Conservation (phyloP, 129 eudicot species). For the Erigeron canadensis region DNA sequence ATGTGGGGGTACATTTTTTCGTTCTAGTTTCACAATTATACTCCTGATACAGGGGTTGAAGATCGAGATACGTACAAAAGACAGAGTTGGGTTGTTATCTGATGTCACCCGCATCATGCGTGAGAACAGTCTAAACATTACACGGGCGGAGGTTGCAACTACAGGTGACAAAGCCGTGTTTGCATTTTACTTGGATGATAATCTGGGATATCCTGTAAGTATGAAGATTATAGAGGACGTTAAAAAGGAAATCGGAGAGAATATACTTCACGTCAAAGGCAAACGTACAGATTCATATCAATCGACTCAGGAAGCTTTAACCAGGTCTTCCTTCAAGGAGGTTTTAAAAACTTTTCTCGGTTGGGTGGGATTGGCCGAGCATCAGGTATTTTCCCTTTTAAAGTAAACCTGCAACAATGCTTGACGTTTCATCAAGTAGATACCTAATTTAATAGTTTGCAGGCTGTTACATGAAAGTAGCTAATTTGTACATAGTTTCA, state of each 20-base stretch:
- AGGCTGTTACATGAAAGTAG: no score
- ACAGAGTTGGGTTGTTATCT: slow-evolving; percentile 78
- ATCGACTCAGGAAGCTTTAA: neutral
- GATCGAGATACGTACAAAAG: slow-evolving; percentile 87
- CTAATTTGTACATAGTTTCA: no score
- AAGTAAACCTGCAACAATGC: no score
- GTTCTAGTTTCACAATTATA: no score
- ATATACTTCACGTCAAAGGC: slow-evolving; percentile 76
- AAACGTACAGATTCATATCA: slow-evolving; percentile 27
- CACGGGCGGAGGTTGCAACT: slow-evolving; percentile 86
- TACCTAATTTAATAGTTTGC: no score
- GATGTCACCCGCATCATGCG: slow-evolving; percentile 92
- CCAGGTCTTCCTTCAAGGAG: neutral
- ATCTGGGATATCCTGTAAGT: slow-evolving; percentile 86
- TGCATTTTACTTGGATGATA: slow-evolving; percentile 76
- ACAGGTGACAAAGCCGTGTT: slow-evolving; percentile 79
- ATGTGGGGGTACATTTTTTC: no score
- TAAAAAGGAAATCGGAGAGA: slow-evolving; percentile 83
- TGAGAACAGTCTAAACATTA: slow-evolving; percentile 80
- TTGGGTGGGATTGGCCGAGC: neutral
- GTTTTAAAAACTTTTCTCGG: neutral
- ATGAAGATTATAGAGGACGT: slow-evolving; percentile 78
- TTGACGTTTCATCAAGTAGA: no score
- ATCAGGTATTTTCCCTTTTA: no score
- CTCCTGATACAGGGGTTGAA: slow-evolving; percentile 58